phyloP scores from a whole-genome alignment of 2,329 filamentous ascomycete species.

The Ophiostoma montium region DNA sequence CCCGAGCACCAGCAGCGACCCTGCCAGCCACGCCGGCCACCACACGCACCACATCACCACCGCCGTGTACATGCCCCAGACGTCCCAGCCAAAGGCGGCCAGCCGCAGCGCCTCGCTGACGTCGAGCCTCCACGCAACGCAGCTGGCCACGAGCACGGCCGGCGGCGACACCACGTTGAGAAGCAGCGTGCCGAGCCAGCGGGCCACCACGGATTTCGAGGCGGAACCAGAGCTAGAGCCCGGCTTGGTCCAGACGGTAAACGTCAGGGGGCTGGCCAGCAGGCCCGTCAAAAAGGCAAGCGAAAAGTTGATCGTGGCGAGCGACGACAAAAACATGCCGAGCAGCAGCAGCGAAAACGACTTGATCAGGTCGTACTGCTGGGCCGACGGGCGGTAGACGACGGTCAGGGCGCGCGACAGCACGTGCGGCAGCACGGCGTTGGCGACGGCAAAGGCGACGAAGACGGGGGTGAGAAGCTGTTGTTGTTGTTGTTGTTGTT shows the following conservation, averaged over 20 bases:
- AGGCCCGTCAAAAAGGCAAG: constrained; percentile 76
- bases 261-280: constrained; percentile 64
- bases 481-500: no score
- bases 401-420: constrained; percentile 40
- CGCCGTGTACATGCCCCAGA: constrained; percentile 80
- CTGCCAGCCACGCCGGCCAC: constrained; percentile 83
- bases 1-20: constrained; percentile 39
- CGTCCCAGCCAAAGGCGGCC: constrained; percentile 76
- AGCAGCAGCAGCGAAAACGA: constrained; percentile 86
- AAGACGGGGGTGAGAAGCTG: constrained; percentile 50
- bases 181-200: constrained; percentile 31
- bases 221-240: no score
- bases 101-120: constrained; percentile 50
- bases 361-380: constrained; percentile 68
- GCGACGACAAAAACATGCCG: constrained; percentile 79
- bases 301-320: constrained; percentile 93
- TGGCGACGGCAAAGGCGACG: constrained; percentile 38
- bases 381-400: constrained; percentile 39
- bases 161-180: constrained; percentile 50
- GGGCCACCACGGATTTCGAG: constrained; percentile 20
- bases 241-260: constrained; percentile 44
- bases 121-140: constrained; percentile 23
- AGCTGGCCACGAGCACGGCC: constrained; percentile 35
- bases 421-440: constrained; percentile 39
- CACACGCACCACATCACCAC: constrained; percentile 88